Conservation (phyloP, 208 protist species). For the Acanthamoeba castellanii region DNA sequence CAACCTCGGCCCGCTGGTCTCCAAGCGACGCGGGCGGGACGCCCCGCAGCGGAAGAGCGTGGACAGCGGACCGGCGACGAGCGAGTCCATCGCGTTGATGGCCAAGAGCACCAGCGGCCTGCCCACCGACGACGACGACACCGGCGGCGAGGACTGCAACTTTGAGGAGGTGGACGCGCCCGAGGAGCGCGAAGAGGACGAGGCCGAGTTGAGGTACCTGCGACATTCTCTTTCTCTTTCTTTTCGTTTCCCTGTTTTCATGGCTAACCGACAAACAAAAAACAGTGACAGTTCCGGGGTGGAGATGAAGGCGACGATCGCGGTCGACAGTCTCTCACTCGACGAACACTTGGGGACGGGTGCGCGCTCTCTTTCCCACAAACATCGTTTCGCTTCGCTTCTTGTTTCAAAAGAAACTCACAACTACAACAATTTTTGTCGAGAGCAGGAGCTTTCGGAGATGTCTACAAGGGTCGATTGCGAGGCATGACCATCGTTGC, state of each 20-base stretch:
- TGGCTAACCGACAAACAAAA: not conserved
- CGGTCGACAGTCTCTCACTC: not conserved
- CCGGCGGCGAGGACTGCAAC: not conserved
- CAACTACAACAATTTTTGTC: not conserved
- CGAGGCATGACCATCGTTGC: constrained; percentile 66
- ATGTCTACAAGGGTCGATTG: constrained; percentile 58
- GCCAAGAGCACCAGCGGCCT: not conserved
- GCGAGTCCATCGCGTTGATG: not conserved
- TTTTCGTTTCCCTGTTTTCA: not conserved
- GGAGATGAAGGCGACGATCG: constrained; percentile 23
- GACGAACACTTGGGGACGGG: constrained; percentile 52
- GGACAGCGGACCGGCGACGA: not conserved
- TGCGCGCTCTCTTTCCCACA: not conserved
- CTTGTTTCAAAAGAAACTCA: not conserved
- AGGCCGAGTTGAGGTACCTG: constrained; percentile 4
- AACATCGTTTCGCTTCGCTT: too few species aligned
- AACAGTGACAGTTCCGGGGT: not conserved
- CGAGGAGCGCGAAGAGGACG: constrained; percentile 17
- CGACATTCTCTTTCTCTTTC: not conserved
- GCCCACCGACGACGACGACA: not conserved
- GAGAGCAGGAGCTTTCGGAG: constrained; percentile 40
- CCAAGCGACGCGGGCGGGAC: not conserved
- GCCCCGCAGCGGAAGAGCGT: not conserved
- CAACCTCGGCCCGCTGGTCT: not conserved
- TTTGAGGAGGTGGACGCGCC: not conserved